Evolutionary conservation across 1,284 basidiomycete species (phyloP).

Genomic region (Fistulina hepatica): DNA sequence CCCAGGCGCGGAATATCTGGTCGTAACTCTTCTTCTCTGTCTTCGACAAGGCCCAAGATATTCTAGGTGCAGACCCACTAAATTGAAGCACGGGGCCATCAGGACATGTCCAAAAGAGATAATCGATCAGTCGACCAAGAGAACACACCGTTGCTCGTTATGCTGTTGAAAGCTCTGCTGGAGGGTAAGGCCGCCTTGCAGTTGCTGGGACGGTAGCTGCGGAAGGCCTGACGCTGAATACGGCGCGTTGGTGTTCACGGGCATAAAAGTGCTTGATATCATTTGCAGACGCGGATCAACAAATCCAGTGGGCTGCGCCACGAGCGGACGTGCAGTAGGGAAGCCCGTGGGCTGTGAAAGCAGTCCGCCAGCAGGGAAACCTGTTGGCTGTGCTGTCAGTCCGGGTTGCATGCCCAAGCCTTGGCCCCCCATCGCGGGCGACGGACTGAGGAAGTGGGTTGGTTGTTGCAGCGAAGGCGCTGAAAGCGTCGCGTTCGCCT

Average conservation of each 20-base stretch:
- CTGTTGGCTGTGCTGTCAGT: conserved; percentile 40
- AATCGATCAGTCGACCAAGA: too few relatives aligned
- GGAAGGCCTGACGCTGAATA: conserved; percentile 52
- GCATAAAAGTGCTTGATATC: conserved; percentile 84
- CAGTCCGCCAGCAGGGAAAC: conserved; percentile 29
- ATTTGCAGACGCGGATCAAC: conserved; percentile 74
- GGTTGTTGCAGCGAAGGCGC: conserved; percentile 27
- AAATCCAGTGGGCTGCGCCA: conserved; percentile 74
- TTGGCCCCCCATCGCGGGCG: conserved; percentile 33
- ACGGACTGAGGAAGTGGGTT: conserved; percentile 40
- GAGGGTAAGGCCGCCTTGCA: conserved; percentile 42
- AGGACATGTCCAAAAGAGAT: too few relatives aligned
- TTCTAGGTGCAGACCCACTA: conserved; percentile 60
- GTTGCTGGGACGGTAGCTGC: conserved; percentile 57
- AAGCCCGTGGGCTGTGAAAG: conserved; percentile 34
- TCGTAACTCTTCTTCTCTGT: conserved; percentile 97
- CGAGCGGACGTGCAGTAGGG: conserved; percentile 36
- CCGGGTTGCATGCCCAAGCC: conserved; percentile 41
- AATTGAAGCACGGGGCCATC: too few relatives aligned
- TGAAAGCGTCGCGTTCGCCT: conserved; percentile 30
- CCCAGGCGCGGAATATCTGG: conserved; percentile 96
- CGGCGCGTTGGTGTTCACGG: conserved; percentile 52
- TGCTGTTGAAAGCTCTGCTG: conserved; percentile 75
- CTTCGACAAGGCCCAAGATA: conserved; percentile 84
- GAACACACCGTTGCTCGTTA: conserved; percentile 65